These are phyloP conservation scores for Mrakia frigida DNA, from an alignment of 768 basidiomycete species.

Conservation along the genomic window DNA sequence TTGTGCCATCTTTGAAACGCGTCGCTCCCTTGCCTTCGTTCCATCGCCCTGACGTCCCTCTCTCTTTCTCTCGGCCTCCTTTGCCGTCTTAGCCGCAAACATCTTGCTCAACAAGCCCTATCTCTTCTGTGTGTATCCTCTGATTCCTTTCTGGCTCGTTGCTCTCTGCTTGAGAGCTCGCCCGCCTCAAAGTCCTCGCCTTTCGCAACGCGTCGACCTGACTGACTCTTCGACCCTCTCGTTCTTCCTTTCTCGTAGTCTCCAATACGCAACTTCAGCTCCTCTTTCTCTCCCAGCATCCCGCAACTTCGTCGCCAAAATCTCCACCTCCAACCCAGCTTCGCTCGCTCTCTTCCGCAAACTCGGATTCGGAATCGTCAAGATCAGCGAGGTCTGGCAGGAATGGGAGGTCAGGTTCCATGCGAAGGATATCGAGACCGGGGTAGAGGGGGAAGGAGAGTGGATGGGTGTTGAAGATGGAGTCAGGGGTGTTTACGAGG, in stretches of 20 bases:
- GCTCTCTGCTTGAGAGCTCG: too few species aligned
- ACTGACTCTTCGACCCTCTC: slow-evolving; percentile 56
- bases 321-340: slow-evolving; percentile 62
- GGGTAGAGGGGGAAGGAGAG: neutral
- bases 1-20: neutral
- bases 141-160: too few species aligned
- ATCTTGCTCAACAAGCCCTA: slow-evolving; percentile 42
- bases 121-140: slow-evolving; percentile 31
- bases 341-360: slow-evolving; percentile 69
- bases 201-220: slow-evolving; percentile 48
- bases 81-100: slow-evolving; percentile 57
- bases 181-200: too few species aligned
- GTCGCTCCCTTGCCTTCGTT: neutral
- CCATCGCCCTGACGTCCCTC: neutral
- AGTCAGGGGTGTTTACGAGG: neutral
- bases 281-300: slow-evolving; percentile 47
- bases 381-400: slow-evolving; percentile 65
- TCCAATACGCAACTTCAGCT: slow-evolving; percentile 55
- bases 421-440: neutral
- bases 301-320: slow-evolving; percentile 58
- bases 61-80: neutral
- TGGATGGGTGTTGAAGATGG: neutral
- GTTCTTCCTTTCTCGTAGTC: slow-evolving; percentile 51
- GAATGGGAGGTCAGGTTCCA: slow-evolving; percentile 72
- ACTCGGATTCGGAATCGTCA: slow-evolving; percentile 68